These are phyloP conservation scores for Tremellales sp. DNA, from an alignment of 1,284 basidiomycete species.

Conservation along the genomic window DNA sequence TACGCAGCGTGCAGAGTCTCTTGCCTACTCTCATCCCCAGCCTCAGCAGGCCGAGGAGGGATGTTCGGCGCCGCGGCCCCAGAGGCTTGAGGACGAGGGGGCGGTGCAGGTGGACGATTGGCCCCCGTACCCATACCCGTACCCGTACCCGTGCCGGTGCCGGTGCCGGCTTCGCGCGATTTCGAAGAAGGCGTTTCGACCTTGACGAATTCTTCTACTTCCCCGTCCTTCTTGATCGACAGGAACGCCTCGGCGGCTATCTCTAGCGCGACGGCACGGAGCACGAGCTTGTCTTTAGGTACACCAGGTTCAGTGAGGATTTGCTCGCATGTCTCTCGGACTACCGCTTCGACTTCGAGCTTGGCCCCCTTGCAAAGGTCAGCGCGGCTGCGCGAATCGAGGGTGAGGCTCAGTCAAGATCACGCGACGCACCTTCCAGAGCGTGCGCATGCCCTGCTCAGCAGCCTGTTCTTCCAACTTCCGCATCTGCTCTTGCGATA, in stretches of 20 bases:
- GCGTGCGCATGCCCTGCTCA: conserved; percentile 83
- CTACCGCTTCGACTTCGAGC: conserved; percentile 87
- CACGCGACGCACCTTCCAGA: conserved; percentile 68
- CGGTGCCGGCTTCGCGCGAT: conserved; percentile 40
- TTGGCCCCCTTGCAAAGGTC: conserved; percentile 79
- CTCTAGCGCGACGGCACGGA: conserved; percentile 76
- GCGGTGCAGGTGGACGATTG: not conserved
- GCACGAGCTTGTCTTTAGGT: conserved; percentile 58
- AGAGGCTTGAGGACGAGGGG: not conserved
- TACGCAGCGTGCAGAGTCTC: conserved; percentile 30
- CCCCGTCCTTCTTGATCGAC: conserved; percentile 64
- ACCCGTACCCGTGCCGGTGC: not conserved
- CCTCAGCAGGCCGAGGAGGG: conserved; percentile 9
- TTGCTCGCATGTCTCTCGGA: conserved; percentile 88
- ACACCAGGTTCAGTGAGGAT: conserved; percentile 58
- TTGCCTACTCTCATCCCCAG: conserved; percentile 16
- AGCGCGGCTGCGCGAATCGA: conserved; percentile 7
- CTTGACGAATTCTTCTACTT: conserved; percentile 60
- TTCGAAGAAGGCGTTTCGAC: conserved; percentile 61
- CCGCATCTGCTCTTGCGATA: conserved; percentile 78
- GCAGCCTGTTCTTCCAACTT: conserved; percentile 94
- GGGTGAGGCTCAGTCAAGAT: not conserved
- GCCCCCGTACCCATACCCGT: not conserved
- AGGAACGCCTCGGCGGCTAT: conserved; percentile 64
- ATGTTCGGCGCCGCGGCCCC: conserved; percentile 3